Evolutionary conservation across 768 basidiomycete species (phyloP).

Genomic region (Lactarius deliciosus): DNA sequence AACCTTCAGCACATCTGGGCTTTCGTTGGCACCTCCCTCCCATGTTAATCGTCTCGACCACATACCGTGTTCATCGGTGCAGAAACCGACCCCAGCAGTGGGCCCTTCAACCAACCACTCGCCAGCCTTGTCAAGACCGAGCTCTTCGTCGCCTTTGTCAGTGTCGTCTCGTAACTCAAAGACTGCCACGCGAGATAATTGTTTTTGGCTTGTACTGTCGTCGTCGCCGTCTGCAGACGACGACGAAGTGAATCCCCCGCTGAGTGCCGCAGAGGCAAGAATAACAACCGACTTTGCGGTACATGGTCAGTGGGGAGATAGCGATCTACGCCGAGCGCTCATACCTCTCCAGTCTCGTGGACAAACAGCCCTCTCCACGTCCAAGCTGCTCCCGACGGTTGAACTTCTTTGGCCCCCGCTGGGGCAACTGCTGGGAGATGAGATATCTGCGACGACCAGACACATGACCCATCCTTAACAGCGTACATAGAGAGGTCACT

Average conservation of each 20-base stretch:
- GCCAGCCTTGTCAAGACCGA: slow-evolving; percentile 11
- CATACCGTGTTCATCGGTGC: slow-evolving; percentile 17
- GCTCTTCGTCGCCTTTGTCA: slow-evolving; percentile 18
- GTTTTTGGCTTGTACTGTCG: background rate
- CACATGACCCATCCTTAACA: slow-evolving; percentile 49
- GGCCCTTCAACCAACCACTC: slow-evolving; percentile 30
- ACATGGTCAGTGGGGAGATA: background rate
- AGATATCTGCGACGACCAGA: slow-evolving; percentile 38
- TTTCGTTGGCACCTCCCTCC: background rate
- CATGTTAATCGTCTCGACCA: background rate
- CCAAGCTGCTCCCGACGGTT: slow-evolving; percentile 33
- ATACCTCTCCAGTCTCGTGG: slow-evolving; percentile 34
- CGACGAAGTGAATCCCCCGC: background rate
- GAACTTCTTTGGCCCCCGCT: slow-evolving; percentile 38
- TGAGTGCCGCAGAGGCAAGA: slow-evolving; percentile 21
- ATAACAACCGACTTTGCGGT: slow-evolving; percentile 21
- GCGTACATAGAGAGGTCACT: slow-evolving; percentile 59
- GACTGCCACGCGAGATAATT: slow-evolving; percentile 17
- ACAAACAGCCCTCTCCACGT: slow-evolving; percentile 38
- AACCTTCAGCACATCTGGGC: slow-evolving; percentile 41
- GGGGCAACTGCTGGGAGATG: slow-evolving; percentile 33
- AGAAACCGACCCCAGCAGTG: slow-evolving; percentile 16
- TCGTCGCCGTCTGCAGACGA: slow-evolving; percentile 13
- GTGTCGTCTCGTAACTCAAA: slow-evolving; percentile 17
- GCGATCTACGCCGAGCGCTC: background rate